These are phyloP conservation scores for Boletus sp. DNA, from an alignment of 1,284 basidiomycete genomes.

Conservation along the genomic window DNA sequence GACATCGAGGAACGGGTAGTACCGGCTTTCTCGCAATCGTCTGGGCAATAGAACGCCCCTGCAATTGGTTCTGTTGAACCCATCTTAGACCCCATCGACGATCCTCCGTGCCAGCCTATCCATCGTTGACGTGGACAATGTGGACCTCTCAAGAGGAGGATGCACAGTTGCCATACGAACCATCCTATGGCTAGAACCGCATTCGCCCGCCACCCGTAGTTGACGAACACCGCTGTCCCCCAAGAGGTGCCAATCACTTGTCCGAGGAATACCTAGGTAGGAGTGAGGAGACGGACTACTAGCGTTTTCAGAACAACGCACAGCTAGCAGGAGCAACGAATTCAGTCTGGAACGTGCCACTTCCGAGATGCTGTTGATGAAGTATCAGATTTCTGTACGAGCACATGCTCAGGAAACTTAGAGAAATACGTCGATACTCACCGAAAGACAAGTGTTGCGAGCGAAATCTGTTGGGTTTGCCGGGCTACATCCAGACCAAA, in stretches of 20 bases:
- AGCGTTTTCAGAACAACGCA: constrained; percentile 2
- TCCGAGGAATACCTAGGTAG: constrained; percentile 38
- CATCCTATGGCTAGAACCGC: constrained; percentile 43
- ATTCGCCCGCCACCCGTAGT: constrained; percentile 47
- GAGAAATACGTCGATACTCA: no score
- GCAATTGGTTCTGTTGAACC: not conserved
- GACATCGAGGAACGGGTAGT: not conserved
- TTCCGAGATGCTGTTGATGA: constrained; percentile 18
- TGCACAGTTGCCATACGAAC: constrained; percentile 35
- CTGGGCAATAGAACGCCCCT: not conserved
- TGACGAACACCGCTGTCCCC: constrained; percentile 34
- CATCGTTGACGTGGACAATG: constrained; percentile 13
- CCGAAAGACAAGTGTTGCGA: constrained; percentile 27
- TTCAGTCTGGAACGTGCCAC: constrained; percentile 22
- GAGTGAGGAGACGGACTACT: not conserved
- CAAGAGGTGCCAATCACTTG: constrained; percentile 48
- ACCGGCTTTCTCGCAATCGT: constrained; percentile 8
- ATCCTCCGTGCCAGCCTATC: constrained; percentile 20
- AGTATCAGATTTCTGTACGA: no score
- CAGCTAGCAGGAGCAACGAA: constrained; percentile 12
- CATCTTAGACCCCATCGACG: not conserved
- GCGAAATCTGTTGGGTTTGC: constrained; percentile 43
- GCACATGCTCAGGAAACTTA: no score
- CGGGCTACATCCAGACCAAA: constrained; percentile 46
- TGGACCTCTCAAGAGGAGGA: constrained; percentile 31